Evolutionary conservation across 2,329 filamentous ascomycete species (phyloP).

Genomic region (Ophiostoma ulmi): DNA sequence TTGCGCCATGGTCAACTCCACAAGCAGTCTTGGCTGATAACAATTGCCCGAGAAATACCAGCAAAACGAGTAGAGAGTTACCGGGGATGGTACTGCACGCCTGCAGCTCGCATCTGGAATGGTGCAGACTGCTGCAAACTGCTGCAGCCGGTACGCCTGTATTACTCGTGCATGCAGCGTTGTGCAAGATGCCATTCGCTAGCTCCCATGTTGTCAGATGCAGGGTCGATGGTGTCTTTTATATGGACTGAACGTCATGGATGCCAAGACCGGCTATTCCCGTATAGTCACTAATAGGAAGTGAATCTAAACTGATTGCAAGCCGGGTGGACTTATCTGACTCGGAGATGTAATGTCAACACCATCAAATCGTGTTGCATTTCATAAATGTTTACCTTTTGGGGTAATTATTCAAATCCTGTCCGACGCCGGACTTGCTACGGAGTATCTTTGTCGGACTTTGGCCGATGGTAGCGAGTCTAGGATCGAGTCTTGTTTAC

Average conservation of each 20-base stretch:
- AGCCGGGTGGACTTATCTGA: neutral
- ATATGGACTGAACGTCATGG: neutral
- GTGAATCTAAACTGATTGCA: neutral
- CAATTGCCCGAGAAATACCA: neutral
- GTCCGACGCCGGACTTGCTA: neutral
- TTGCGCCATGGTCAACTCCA: neutral
- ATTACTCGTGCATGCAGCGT: neutral
- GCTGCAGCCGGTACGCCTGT: neutral
- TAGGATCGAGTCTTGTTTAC: no score
- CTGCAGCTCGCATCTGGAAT: no score
- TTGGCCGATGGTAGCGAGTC: no score
- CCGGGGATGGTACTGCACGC: neutral
- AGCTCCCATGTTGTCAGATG: slow-evolving; percentile 7
- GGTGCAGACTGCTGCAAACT: neutral
- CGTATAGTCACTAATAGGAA: no score
- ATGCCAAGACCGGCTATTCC: neutral
- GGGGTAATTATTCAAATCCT: neutral
- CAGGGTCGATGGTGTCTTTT: slow-evolving; percentile 5
- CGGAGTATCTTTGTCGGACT: no score
- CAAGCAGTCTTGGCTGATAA: neutral
- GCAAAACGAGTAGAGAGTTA: neutral
- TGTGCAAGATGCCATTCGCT: slow-evolving; percentile 7
- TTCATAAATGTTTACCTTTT: neutral
- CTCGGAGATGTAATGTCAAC: neutral
- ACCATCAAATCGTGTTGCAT: neutral